Evolutionary conservation across 495 filamentous ascomycete genomes (phyloP).

Genomic region (Penicillium nucicola): DNA sequence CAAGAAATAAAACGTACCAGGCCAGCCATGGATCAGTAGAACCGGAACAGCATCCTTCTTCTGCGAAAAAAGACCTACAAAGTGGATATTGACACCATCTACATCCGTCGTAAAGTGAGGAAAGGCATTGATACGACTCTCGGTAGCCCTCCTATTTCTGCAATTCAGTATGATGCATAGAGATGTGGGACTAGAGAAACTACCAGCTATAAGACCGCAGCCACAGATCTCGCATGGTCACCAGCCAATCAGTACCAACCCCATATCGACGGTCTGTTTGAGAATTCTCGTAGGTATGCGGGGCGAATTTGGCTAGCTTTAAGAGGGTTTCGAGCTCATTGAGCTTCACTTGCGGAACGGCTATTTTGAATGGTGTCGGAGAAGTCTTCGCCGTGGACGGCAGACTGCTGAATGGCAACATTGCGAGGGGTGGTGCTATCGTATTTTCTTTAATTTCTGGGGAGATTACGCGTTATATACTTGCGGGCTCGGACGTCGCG

Average conservation of each 20-base stretch:
- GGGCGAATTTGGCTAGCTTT: conserved; percentile 49
- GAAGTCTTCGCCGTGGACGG: conserved; percentile 22
- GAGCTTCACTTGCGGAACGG: conserved; percentile 43
- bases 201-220: conserved; percentile 44
- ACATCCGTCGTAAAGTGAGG: conserved; percentile 58
- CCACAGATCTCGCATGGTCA: conserved; percentile 52
- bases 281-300: conserved; percentile 47
- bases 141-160: conserved; percentile 41
- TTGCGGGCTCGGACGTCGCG: not conserved
- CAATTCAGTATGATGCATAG: not conserved
- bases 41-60: conserved; percentile 59
- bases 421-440: conserved; percentile 1
- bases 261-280: conserved; percentile 49
- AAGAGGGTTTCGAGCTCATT: conserved; percentile 48
- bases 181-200: not conserved
- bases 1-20: conserved; percentile 32
- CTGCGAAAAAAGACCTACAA: conserved; percentile 59
- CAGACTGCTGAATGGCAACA: conserved; percentile 28
- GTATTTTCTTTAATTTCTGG: not conserved
- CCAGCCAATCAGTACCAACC: conserved; percentile 55
- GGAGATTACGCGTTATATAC: not conserved
- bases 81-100: conserved; percentile 54
- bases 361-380: conserved; percentile 37
- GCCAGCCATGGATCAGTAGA: conserved; percentile 60
- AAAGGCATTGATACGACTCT: conserved; percentile 58